Base-by-base conservation (phyloP, 1,284 basidiomycete genomes). In the Veloboletus limbatus region DNA sequence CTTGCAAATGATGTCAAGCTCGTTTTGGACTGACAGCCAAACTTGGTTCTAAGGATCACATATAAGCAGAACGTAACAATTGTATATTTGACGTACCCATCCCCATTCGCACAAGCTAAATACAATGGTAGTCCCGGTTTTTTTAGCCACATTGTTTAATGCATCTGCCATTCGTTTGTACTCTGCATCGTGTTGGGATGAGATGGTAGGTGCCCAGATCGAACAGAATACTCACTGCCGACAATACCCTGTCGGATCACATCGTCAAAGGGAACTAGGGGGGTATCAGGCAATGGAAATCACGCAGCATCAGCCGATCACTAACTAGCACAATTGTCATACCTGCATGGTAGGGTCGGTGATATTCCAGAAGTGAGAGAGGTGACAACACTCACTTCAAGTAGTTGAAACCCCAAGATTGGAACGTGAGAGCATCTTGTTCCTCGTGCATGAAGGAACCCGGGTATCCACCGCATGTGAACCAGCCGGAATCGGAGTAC, bases 101-200 rank as follows among this genome's bases (percentile, higher is more conserved):
- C 79, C 79, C 79, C 79, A 81, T 58, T 81, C 68, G 51, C 79
- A 81, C 32, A 81, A 55, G 10, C 77, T 78, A 40, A 74, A 74
- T 4, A 77, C 59, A 18, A 81, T 49, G 0, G 76, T 76, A 1
- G 69, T 74, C 4, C 71, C 70, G 1, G 72, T 71, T 14, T 60
- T 51, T 51, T 66, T 55, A n/a, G 74, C 69, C 16, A 77, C 64
- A n/a, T 62, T 54, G 9, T 62, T 60, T 42, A 81, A 70, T 30
- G 79, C 79, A 45, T 75, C 67, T 10, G 75, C 63, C 79, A 81
- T 81, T 41, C 74, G 71, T 16, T 70, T 64, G 49, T 73, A 81
- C 51, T 72, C 76, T 79, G 34, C 24, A 37, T 17, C 11, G 25
- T 43, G 33, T 24, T 17, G 31, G 16, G 8, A 39, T 49, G 34